Conservation (phyloP, 306 rosid species). For the Cucurbita pepo region DNA sequence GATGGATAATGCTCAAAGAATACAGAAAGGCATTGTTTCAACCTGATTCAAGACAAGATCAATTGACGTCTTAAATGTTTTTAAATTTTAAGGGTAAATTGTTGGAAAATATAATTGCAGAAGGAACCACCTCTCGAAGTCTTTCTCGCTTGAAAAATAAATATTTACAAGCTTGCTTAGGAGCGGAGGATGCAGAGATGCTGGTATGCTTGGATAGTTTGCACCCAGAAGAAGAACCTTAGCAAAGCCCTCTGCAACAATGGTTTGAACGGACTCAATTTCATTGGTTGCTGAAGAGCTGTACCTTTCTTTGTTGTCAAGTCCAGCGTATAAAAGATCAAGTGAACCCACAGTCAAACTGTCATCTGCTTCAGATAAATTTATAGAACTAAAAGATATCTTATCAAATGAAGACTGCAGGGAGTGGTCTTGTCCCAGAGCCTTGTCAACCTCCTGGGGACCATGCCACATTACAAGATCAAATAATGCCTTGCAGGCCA, state of each 20-base stretch:
- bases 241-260: conserved; percentile 87
- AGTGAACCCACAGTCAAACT: conserved; percentile 27
- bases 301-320: conserved; percentile 39
- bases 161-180: conserved; percentile 54
- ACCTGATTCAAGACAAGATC: conserved; percentile 25
- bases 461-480: conserved; percentile 90
- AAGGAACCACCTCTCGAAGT: conserved; percentile 41
- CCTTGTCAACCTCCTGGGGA: conserved; percentile 66
- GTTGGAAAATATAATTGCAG: background rate
- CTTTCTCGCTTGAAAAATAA: conserved; percentile 46
- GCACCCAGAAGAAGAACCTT: conserved; percentile 85
- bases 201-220: conserved; percentile 47
- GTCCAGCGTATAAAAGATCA: conserved; percentile 65
- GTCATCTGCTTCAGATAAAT: conserved; percentile 39
- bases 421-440: conserved; percentile 18
- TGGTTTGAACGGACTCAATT: conserved; percentile 52
- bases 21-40: conserved; percentile 82
- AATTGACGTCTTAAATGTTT: conserved; percentile 2
- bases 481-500: conserved; percentile 64
- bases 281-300: conserved; percentile 36
- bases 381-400: conserved; percentile 31
- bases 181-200: conserved; percentile 55
- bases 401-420: conserved; percentile 24
- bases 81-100: background rate
- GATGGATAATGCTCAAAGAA: conserved; percentile 91